These are phyloP conservation scores for Arthrinium phaeospermum DNA, from an alignment of 2,329 filamentous ascomycete species.

Conservation along the genomic window DNA sequence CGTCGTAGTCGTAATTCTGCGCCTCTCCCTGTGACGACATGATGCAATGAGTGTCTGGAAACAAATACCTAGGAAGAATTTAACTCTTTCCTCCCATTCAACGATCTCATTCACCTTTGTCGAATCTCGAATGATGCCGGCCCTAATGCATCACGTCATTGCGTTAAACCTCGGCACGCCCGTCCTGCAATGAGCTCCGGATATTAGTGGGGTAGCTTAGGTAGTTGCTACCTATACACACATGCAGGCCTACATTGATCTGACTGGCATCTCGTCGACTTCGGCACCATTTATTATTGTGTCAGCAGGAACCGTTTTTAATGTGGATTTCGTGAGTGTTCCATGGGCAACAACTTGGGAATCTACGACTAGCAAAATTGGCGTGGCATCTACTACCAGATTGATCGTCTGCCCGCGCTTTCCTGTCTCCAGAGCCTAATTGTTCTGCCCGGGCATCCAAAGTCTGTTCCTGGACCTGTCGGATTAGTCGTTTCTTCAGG, in stretches of 20 bases:
- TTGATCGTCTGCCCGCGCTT: background rate
- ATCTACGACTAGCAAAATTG: too few relatives aligned
- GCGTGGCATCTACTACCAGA: background rate
- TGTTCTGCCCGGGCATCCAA: background rate
- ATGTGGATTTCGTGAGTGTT: background rate
- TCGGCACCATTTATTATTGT: background rate
- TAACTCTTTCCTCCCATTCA: too few relatives aligned
- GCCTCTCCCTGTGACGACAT: constrained; percentile 10
- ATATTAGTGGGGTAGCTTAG: background rate
- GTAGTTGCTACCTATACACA: background rate
- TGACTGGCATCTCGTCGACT: background rate
- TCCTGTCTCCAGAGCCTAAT: background rate
- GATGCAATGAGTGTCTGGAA: too few relatives aligned
- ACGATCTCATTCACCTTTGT: background rate
- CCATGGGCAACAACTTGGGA: too few relatives aligned
- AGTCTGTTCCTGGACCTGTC: background rate
- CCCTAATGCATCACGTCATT: background rate
- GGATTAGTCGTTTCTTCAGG: background rate
- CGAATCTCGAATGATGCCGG: background rate
- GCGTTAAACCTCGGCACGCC: background rate
- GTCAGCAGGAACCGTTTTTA: background rate
- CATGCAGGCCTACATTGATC: background rate
- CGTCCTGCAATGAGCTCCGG: background rate
- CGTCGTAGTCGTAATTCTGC: constrained; percentile 33
- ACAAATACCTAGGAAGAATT: too few relatives aligned